A percentile compares a stretch with the other conserved stretches of the same genome.
Evolutionary conservation across 1,284 basidiomycete species (phyloP).

Genomic region (Fistulina hepatica): DNA sequence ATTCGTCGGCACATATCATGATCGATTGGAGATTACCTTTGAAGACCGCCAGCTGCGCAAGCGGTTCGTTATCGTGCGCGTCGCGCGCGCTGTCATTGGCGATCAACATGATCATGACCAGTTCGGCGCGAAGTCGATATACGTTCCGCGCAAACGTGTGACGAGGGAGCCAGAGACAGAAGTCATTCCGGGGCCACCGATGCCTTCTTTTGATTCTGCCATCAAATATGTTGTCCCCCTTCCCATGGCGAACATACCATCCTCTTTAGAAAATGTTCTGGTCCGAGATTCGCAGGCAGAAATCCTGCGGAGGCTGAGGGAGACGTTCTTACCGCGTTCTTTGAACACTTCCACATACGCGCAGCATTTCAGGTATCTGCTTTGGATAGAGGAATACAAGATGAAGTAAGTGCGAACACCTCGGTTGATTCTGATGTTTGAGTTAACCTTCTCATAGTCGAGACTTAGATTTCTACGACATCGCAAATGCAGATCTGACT

Average conservation of each 20-base stretch:
- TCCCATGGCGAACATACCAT: slow-evolving; percentile 30
- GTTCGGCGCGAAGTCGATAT: slow-evolving; percentile 40
- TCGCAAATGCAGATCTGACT: slow-evolving; percentile 29
- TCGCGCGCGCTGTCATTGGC: slow-evolving; percentile 32
- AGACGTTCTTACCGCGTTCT: slow-evolving; percentile 28
- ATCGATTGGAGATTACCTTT: slow-evolving; percentile 33
- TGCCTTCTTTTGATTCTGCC: slow-evolving; percentile 25
- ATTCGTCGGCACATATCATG: slow-evolving; percentile 38
- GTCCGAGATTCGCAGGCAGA: slow-evolving; percentile 18
- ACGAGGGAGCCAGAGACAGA: slow-evolving; percentile 28
- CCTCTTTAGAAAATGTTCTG: slow-evolving; percentile 22
- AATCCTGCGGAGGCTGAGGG: slow-evolving; percentile 19
- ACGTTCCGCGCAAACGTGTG: slow-evolving; percentile 34
- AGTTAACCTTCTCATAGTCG: slow-evolving; percentile 24
- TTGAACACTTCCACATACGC: slow-evolving; percentile 34
- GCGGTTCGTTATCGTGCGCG: slow-evolving; percentile 34
- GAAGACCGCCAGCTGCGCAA: slow-evolving; percentile 29
- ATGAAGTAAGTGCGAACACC: slow-evolving; percentile 36
- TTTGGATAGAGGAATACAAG: slow-evolving; percentile 50
- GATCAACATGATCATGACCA: slow-evolving; percentile 35
- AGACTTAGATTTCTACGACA: slow-evolving; percentile 49
- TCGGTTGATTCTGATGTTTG: background rate
- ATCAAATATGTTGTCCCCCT: slow-evolving; percentile 33
- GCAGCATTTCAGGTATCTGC: slow-evolving; percentile 36
- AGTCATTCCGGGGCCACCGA: slow-evolving; percentile 39